Evolutionary conservation across 2,329 filamentous ascomycete genomes (phyloP).

Genomic region (Xylariales sp.): DNA sequence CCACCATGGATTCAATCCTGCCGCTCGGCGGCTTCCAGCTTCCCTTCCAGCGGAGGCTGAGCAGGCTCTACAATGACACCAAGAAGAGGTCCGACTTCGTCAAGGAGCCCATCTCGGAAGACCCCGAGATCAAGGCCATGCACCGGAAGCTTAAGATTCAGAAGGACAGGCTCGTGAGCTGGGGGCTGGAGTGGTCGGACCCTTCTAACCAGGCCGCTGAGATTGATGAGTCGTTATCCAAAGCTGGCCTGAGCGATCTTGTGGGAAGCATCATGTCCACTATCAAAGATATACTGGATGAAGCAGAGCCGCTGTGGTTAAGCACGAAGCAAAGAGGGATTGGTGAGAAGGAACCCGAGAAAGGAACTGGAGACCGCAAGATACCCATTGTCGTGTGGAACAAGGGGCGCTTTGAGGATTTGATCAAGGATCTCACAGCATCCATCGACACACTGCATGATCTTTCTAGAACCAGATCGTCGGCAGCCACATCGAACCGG

Average conservation of each 20-base stretch:
- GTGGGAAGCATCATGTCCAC: conserved; percentile 76
- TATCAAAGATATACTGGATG: conserved; percentile 74
- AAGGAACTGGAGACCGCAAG: conserved; percentile 44
- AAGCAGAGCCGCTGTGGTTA: conserved; percentile 69
- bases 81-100: conserved; percentile 75
- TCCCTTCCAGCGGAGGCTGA: conserved; percentile 59
- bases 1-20: conserved; percentile 48
- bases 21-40: conserved; percentile 48
- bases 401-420: conserved; percentile 68
- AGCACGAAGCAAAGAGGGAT: conserved; percentile 47
- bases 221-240: conserved; percentile 67
- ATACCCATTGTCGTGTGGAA: conserved; percentile 59
- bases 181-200: conserved; percentile 80
- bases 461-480: conserved; percentile 61
- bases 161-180: conserved; percentile 72
- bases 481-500: conserved; percentile 30
- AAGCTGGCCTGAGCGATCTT: conserved; percentile 70
- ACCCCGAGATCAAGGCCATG: conserved; percentile 66
- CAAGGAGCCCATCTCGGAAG: conserved; percentile 57
- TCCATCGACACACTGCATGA: conserved; percentile 80
- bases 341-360: conserved; percentile 31
- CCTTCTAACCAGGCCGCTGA: conserved; percentile 58
- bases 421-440: conserved; percentile 68
- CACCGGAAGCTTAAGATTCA: conserved; percentile 77
- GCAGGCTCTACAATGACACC: conserved; percentile 74